Evolutionary conservation across 2,329 filamentous ascomycete species (phyloP), one percentile per base, ranked within the genome.

Genomic region (Colletotrichum trifolii): DNA sequence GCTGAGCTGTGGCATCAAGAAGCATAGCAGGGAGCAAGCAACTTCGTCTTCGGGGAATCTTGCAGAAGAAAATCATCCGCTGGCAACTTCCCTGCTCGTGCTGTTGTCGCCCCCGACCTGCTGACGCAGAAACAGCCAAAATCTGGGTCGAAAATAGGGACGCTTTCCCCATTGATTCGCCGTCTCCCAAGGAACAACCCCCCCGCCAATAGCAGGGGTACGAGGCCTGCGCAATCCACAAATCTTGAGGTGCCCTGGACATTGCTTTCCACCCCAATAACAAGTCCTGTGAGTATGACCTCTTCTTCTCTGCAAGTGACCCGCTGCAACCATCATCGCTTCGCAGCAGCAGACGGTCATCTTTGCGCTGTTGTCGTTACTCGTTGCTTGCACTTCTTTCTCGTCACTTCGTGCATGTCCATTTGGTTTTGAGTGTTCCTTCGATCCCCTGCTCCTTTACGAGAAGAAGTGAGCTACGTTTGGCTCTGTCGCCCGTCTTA

Each of bases 161-260:
- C 54, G 48, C 60, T 4, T 54, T 64, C 60, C 53, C 54, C 48
- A 64, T 64, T 66, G 60, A 63, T 64, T 64, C 64, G 54, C 60
- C 42, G 67, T 68, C 60, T 64, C 67, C 67, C 56, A 62, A 67
- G 67, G 67, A 68, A 65, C 62, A 62, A 65, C 55, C 67, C 67
- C 66, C 64, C 65, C 60, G 50, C 64, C 38, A 42, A 46, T 49
- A 34, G 56, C 64, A 60, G 65, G 67, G 67, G 54, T 68, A 36
- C 55, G 42, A 59, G 47, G 59, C 58, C 48, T 60, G 60, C 57
- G 65, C 60, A 52, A 56, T 49, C 67, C 67, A 64, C 64, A 68
- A 65, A 65, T 65, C 64, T 34, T 60, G 60, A 25, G 25, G 25
- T 25, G 25, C 25, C 54, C 64, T 49, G 46, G 55, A 35, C 10